Evolutionary conservation across 192 early-diverging fungal species (phyloP), one percentile per base, ranked within the genome.

Genomic region (Podila minutissima): DNA sequence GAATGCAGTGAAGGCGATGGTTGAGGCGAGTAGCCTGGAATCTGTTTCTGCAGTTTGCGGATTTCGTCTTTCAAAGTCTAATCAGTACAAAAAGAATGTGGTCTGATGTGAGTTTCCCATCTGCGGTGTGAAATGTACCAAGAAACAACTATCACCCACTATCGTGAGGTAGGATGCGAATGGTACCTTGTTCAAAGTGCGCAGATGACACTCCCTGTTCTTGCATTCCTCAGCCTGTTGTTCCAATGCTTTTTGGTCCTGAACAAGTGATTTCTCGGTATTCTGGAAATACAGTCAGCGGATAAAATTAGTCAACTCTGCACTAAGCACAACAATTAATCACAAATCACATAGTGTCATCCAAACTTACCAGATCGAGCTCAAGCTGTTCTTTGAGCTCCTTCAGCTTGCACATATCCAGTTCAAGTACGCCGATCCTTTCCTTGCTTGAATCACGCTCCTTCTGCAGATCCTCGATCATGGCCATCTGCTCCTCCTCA

Each of bases 11-110:
- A 50, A 12, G 74, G 72, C 35, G 72, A 75, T 60, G 82, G 51
- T 33, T 75, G 29, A 19, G 83, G 37, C 12, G 79, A 74, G 13
- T 68, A 59, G 17, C 67, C 41, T 20, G 64, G 72, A 6, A 69
- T 19, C 4, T 82, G 59, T 41, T 89, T 83, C 17, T 88, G 86
- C 0, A 79, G 72, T 63, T 92, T 93, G 15, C 92, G 84, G n/a
- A 95, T 86, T 69, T 95, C 93, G n/a, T 95, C 93, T 37, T 93
- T 91, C 33, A 95, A 73, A 0, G 92, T 89, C 93, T 93, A 75
- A 20, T 17, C 11, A 58, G 29, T 74, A 50, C 15, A 62, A 59
- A 65, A 19, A 7, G 26, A 62, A 53, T 1, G 32, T 37, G 29
- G 59, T 29, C 9, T 48, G 1, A 4, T 15, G n/a, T 33, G 10